Conservation (phyloP, 345 rosid species). For the Erodium maritimum region DNA sequence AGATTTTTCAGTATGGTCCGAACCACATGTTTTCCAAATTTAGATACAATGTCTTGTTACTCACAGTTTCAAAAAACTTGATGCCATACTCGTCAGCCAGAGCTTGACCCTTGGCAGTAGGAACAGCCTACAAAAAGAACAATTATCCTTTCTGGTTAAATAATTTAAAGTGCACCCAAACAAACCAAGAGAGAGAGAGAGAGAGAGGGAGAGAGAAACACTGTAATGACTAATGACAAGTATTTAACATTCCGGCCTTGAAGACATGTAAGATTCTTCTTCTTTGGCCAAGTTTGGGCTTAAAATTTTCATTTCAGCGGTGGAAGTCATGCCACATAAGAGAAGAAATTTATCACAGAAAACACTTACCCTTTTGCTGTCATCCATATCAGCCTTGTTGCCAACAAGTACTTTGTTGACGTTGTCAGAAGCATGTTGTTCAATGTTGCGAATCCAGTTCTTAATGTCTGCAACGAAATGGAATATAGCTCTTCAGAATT, state of each 20-base stretch:
- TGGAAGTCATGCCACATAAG: neutral
- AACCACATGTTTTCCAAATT: neutral
- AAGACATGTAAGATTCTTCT: no score
- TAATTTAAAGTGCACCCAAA: neutral
- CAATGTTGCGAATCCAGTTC: conserved; percentile 99
- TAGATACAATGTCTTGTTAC: conserved; percentile 8
- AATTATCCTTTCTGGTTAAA: neutral
- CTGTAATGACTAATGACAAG: no score
- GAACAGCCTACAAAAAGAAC: conserved; percentile 55
- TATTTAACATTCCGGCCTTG: no score
- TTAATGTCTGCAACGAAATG: no score
- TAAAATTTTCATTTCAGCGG: no score
- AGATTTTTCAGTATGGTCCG: conserved; percentile 5
- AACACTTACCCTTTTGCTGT: conserved; percentile 79
- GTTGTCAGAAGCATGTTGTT: conserved; percentile 97
- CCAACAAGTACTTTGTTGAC: conserved; percentile 95
- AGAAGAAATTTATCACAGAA: conserved; percentile 4
- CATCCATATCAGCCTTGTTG: conserved; percentile 99
- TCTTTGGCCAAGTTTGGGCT: no score
- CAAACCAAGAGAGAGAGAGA: no score
- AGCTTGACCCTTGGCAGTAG: conserved; percentile 91
- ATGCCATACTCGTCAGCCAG: conserved; percentile 98
- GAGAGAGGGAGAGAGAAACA: no score
- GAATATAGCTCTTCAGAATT: no score
- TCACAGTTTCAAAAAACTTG: conserved; percentile 92